These are phyloP conservation scores for Scolecobasidium constrictum DNA, from an alignment of 2,329 filamentous ascomycete species.

Conservation along the genomic window DNA sequence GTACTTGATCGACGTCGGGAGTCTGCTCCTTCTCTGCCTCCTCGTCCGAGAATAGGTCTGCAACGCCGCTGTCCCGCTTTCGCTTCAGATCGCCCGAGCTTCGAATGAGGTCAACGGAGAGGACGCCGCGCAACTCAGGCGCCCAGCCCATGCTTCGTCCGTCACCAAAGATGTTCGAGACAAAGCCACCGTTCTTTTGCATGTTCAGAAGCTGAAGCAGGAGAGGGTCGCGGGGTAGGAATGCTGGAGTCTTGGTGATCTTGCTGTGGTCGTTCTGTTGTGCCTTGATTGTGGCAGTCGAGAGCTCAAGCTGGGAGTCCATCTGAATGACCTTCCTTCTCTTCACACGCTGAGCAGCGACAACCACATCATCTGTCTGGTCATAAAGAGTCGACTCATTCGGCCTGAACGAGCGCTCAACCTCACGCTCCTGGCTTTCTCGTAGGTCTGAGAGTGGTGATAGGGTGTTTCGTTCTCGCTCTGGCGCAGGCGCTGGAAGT, in stretches of 20 bases:
- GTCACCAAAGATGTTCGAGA: slow-evolving; percentile 75
- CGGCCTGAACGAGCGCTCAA: slow-evolving; percentile 44
- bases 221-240: slow-evolving; percentile 77
- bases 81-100: slow-evolving; percentile 76
- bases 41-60: slow-evolving; percentile 62
- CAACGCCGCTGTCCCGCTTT: slow-evolving; percentile 82
- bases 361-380: slow-evolving; percentile 42
- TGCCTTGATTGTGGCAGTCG: slow-evolving; percentile 67
- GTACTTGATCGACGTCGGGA: slow-evolving; percentile 33
- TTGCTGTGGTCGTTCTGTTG: slow-evolving; percentile 78
- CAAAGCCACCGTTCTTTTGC: slow-evolving; percentile 84
- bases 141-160: slow-evolving; percentile 73
- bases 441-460: slow-evolving; percentile 45
- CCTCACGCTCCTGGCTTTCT: slow-evolving; percentile 44
- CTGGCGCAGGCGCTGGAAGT: slow-evolving; percentile 12
- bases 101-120: slow-evolving; percentile 75
- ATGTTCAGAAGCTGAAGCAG: slow-evolving; percentile 81
- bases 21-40: slow-evolving; percentile 35
- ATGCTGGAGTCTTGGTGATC: slow-evolving; percentile 72
- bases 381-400: slow-evolving; percentile 19
- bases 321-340: slow-evolving; percentile 72
- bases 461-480: slow-evolving; percentile 31
- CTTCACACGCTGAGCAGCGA: slow-evolving; percentile 55
- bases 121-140: slow-evolving; percentile 80
- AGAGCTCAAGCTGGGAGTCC: slow-evolving; percentile 72